These are phyloP conservation scores for Boletus subparvulus DNA, from an alignment of 768 basidiomycete species.

Conservation along the genomic window DNA sequence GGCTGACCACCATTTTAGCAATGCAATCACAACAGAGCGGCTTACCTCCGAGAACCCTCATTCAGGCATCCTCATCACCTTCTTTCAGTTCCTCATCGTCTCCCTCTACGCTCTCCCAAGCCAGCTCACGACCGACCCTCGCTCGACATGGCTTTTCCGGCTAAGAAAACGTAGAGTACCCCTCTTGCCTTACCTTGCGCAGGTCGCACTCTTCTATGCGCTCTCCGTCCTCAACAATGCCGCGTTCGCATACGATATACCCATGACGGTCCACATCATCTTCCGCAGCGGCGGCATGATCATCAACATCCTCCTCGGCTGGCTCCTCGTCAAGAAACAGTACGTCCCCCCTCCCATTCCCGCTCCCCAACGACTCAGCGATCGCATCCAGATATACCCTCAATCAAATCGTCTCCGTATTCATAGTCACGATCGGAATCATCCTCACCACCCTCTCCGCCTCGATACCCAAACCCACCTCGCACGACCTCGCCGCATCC, in stretches of 20 bases:
- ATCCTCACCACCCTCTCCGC: conserved; percentile 80
- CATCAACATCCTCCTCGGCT: conserved; percentile 80
- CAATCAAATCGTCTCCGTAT: conserved; percentile 68
- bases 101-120: conserved; percentile 70
- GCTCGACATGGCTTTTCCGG: conserved; percentile 35
- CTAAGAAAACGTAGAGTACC: conserved; percentile 69
- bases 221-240: conserved; percentile 85
- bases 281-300: conserved; percentile 88
- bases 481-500: not conserved
- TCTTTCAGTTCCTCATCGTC: conserved; percentile 80
- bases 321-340: conserved; percentile 62
- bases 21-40: conserved; percentile 76
- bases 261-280: conserved; percentile 92
- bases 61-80: conserved; percentile 83
- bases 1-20: conserved; percentile 42
- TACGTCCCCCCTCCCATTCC: conserved; percentile 31
- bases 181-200: conserved; percentile 66
- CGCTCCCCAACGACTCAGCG: conserved; percentile 12
- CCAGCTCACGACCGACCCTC: conserved; percentile 41
- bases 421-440: conserved; percentile 81
- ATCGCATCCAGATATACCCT: conserved; percentile 51
- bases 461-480: conserved; percentile 34
- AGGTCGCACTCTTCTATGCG: conserved; percentile 78
- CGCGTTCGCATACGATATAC: conserved; percentile 85
- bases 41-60: conserved; percentile 65